phyloP scores from a whole-genome alignment of 2,329 filamentous ascomycete species.

The Fusarium citri region DNA sequence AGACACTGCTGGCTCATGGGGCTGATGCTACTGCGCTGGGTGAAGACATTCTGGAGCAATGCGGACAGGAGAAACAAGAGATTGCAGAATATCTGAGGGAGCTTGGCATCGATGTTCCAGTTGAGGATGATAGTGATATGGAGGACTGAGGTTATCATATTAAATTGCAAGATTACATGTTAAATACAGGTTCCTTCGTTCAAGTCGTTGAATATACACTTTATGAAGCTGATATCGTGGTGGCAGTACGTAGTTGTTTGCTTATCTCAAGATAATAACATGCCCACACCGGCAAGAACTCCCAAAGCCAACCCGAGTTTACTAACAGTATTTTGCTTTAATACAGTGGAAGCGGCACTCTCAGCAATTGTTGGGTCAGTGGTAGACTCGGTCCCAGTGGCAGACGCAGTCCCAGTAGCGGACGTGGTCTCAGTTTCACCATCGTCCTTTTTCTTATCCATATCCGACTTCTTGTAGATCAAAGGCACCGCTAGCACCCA shows the following conservation, averaged over 20 bases:
- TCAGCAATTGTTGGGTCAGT: background rate
- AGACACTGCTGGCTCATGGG: constrained; percentile 1
- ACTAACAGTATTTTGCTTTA: no score
- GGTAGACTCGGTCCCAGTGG: background rate
- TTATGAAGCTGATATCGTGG: no score
- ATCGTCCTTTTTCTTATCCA: background rate
- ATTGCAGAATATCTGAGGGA: background rate
- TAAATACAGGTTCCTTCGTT: no score
- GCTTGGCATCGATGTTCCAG: background rate
- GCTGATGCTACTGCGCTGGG: constrained; percentile 5
- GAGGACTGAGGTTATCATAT: background rate
- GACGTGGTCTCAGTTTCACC: background rate
- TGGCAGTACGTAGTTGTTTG: no score
- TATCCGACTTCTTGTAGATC: constrained; percentile 5
- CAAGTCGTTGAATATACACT: no score
- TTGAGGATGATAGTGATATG: background rate
- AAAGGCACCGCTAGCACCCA: background rate
- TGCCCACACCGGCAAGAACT: no score
- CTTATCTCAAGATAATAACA: no score
- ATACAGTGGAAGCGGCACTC: no score
- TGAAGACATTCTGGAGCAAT: constrained; percentile 5
- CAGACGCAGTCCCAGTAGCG: background rate
- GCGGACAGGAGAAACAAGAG: background rate
- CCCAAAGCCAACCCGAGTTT: no score
- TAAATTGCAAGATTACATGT: no score